A percentile compares a stretch with the other conserved stretches of the same genome.
Evolutionary conservation across 176 grass and related monocot genomes (phyloP).

Genomic region (Secale cereale): DNA sequence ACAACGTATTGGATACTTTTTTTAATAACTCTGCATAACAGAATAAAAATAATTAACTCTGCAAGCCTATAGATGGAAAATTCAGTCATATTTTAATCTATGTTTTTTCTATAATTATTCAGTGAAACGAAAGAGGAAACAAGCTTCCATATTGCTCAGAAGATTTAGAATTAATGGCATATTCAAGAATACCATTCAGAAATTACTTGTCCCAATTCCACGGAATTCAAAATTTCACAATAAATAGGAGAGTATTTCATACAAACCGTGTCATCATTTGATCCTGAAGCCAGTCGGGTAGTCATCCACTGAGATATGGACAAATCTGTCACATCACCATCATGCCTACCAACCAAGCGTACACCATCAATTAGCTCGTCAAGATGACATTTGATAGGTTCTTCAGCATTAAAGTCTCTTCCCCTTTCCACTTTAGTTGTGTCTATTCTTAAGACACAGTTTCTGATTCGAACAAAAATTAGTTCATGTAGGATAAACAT

Average conservation of each 20-base stretch:
- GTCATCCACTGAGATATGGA: conserved; percentile 99
- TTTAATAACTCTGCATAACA: background rate
- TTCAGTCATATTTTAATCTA: background rate
- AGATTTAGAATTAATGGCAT: background rate
- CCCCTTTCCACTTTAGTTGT: conserved; percentile 84
- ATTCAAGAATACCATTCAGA: background rate
- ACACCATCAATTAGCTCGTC: conserved; percentile 87
- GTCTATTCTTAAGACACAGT: conserved; percentile 78
- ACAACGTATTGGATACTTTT: background rate
- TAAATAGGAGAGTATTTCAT: conserved; percentile 5
- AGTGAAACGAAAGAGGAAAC: background rate
- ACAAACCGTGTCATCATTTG: conserved; percentile 98
- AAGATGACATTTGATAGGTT: conserved; percentile 79
- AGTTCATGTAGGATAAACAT: conserved; percentile 56
- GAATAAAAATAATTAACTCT: background rate
- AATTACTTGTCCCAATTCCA: background rate
- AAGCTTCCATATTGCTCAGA: background rate
- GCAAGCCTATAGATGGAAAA: background rate
- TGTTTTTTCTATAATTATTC: background rate
- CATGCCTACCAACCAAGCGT: conserved; percentile 81
- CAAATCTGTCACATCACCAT: conserved; percentile 80
- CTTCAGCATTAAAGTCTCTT: conserved; percentile 66
- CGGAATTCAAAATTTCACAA: background rate
- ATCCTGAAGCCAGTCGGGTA: conserved; percentile 85
- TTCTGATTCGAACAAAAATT: conserved; percentile 91